Evolutionary conservation across 768 basidiomycete genomes (phyloP), one percentile per base, ranked within the genome.

Genomic region (Russula emetica): DNA sequence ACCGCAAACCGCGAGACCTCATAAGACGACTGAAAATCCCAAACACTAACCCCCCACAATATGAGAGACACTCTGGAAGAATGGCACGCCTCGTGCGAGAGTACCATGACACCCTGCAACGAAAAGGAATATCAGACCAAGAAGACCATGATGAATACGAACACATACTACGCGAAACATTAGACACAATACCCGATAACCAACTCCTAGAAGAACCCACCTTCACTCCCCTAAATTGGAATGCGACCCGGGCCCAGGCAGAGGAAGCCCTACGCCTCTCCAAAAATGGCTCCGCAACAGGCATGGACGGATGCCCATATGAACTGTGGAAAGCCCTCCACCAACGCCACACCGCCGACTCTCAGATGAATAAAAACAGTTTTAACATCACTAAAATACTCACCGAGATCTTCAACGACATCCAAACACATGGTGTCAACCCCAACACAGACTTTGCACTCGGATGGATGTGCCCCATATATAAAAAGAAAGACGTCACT

Each of bases 401-500:
- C 13, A 54, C 42, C 2, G 0, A 16, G 0, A 1, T 64, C 0
- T 55, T 57, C 38, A 10, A 56, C 1, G 59, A 64, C 26, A 61
- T 64, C 1, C 58, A 60, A 42, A 24, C 3, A 1, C 28, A 56
- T 2, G 54, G 63, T 0, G 34, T 30, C 0, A 4, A 26, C 2
- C 7, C 16, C 1, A 1, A 13, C 9, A 22, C 63, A 0, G 13
- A 49, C 22, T 81, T 77, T 55, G 28, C 72, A 0, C 51, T 70
- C 8, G 79, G 79, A 0, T 71, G 70, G 69, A 71, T 75, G 61
- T 71, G 76, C 70, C 78, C 75, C 0, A 32, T 81, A 0, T 80
- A 76, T 60, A 81, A 81, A 40, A 80, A 80, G 49, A 74, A 69
- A 4, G 68, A 70, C 44, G 13, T 6, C 1, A 20, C 50, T 0